Evolutionary conservation across 768 basidiomycete species (phyloP), one percentile per base, ranked within the genome.

Genomic region (Lentinula edodes): DNA sequence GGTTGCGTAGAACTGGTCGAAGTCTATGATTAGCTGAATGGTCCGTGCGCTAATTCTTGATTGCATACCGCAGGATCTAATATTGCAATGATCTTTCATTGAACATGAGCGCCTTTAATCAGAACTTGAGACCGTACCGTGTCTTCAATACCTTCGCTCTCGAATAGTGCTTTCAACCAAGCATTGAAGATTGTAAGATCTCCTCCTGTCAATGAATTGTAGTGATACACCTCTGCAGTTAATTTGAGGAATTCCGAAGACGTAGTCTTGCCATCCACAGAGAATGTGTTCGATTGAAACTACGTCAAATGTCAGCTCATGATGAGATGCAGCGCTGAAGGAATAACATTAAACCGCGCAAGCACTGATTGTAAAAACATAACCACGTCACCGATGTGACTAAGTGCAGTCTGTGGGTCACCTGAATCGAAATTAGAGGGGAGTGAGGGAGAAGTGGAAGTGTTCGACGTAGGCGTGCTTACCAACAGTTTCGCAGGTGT

Each of bases 71-170:
- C n/a, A 77, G 65, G 18, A 61, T 64, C 58, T 59, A 34, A 50
- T 6, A 43, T 15, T 10, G 6, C 34, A 12, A 36, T 41, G 18
- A 48, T n/a, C 18, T 10, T 35, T 7, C 45, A 7, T 13, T 52
- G 16, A 12, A 23, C 7, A 41, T 39, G 51, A 59, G 46, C 38
- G 2, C 41, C 23, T n/a, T 12, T 16, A 10, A 4, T 12, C n/a
- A 45, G 7, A n/a, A 39, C 28, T n/a, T 18, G 23, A 39, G 42
- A 12, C 54, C 60, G 65, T 71, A 86, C 87, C 86, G 82, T 85
- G 66, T 93, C 91, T 65, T 93, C 91, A 32, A 93, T 92, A 1
- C 91, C 91, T 69, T 93, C 91, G 64, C 84, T 91, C 68, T 91
- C 90, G 69, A 93, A 93, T 32, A 93, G 75, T 0, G 89, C 87